These are phyloP conservation scores for Eruca vesicaria DNA, from an alignment of 441 rosid species.

Conservation along the genomic window DNA sequence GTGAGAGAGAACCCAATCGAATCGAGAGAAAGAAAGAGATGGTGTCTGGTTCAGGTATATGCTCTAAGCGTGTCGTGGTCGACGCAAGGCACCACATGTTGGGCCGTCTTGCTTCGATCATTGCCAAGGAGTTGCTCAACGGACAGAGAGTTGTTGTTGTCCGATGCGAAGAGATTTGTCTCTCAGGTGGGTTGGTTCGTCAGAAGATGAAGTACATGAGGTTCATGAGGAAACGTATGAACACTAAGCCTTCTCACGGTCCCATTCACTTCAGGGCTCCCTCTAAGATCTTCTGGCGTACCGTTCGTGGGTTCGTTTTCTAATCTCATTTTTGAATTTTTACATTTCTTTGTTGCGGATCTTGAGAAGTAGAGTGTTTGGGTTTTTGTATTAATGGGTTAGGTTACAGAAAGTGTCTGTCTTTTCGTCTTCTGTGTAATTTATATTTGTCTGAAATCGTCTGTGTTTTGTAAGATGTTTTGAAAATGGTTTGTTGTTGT, in stretches of 20 bases:
- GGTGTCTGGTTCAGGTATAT: slow-evolving; percentile 86
- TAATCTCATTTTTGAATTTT: not conserved
- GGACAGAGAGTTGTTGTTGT: slow-evolving; percentile 85
- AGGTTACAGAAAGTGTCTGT: not conserved
- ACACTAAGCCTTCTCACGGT: slow-evolving; percentile 94
- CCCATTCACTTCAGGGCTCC: slow-evolving; percentile 94
- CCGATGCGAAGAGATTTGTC: slow-evolving; percentile 83
- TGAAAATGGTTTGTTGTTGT: not conserved
- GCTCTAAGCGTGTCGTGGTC: slow-evolving; percentile 69
- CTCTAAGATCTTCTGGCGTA: slow-evolving; percentile 90
- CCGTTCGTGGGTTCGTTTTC: slow-evolving; percentile 69
- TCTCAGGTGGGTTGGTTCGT: slow-evolving; percentile 82
- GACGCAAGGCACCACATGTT: slow-evolving; percentile 86
- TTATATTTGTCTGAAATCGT: not conserved
- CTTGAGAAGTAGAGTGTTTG: not conserved
- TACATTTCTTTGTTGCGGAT: too few relatives aligned
- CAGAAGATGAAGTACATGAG: slow-evolving; percentile 95
- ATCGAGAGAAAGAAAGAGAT: slow-evolving; percentile 29
- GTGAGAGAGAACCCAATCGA: not conserved
- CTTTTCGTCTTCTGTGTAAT: not conserved
- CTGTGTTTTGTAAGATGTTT: not conserved
- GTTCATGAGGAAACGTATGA: slow-evolving; percentile 89
- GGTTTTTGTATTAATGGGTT: not conserved
- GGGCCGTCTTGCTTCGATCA: slow-evolving; percentile 65
- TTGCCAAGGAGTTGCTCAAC: slow-evolving; percentile 79